Base-by-base conservation (phyloP, 2,329 filamentous ascomycete genomes). In the Huntiella abstrusa region DNA sequence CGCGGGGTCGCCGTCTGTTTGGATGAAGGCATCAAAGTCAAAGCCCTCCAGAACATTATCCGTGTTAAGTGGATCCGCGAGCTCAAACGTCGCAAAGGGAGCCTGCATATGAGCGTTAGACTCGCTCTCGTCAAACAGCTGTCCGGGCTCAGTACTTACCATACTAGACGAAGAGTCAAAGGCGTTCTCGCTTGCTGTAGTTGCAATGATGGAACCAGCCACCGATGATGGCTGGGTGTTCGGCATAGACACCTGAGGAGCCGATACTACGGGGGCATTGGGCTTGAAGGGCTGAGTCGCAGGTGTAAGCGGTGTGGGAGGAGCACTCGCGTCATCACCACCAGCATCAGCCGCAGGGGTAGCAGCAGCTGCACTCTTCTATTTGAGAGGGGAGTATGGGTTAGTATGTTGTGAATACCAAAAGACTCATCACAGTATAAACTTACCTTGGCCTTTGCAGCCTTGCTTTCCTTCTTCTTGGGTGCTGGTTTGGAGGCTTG, bases 381-480 rank as follows among this genome's bases (percentile, higher is more conserved):
- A 17, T 17, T 17, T 85, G 66, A 71, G 64, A 15, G 68, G 17
- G 17, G 17, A 17, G 4, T 17, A 17, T 17, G 17, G 17, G 17
- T 55, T 39, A 55, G 43, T 47, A 43, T 51, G 15, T 17, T 17
- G 17, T 17, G 17, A 17, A 17, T 17, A 17, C 17, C 17, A 17
- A 17, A 17, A 17, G 17, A 17, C 4, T 17, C 17, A 17, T 17
- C 17, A 17, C 17, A 17, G 17, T 17, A 4, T 17, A 17, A 17
- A 33, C 65, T 64, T 71, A 83, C 80, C 76, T 84, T 83, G 48
- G 63, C 67, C 60, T 79, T 81, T 4, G 72, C 66, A 51, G 66
- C 70, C 61, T 79, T 80, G 4, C 63, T 65, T 32, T 77, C 75
- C 66, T 84, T 83, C 71, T 88, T 88, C 61, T 84, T 86, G 1